These are phyloP conservation scores for Periconia digitata DNA, from an alignment of 2,329 filamentous ascomycete species.

Conservation along the genomic window DNA sequence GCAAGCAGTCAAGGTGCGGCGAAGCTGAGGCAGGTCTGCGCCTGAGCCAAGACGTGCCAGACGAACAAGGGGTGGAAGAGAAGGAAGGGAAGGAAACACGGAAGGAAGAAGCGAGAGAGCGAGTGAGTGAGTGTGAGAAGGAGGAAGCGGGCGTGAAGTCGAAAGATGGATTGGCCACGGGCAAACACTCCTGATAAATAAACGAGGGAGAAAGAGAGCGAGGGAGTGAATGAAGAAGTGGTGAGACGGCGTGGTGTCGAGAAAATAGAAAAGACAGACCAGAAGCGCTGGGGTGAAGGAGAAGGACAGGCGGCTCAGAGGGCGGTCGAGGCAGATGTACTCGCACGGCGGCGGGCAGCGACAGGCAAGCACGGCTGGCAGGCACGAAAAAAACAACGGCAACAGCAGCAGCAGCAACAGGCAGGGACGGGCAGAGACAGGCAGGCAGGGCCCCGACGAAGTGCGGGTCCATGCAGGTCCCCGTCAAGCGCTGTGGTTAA, in stretches of 20 bases:
- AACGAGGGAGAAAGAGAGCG: constrained; percentile 28
- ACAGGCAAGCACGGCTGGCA: too few relatives aligned
- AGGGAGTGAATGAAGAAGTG: constrained; percentile 14
- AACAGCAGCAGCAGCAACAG: too few relatives aligned
- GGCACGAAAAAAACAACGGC: too few relatives aligned
- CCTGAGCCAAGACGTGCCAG: constrained; percentile 44
- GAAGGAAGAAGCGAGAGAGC: constrained; percentile 21
- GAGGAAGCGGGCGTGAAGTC: constrained; percentile 10
- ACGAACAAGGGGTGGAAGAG: constrained; percentile 25
- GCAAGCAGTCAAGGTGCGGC: constrained; percentile 22
- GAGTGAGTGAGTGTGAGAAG: constrained; percentile 18
- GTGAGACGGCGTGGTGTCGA: constrained; percentile 2
- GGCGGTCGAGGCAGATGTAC: not conserved
- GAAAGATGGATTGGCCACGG: constrained; percentile 5
- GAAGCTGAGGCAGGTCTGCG: constrained; percentile 30
- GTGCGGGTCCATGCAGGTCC: constrained; percentile 11
- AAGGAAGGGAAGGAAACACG: constrained; percentile 26
- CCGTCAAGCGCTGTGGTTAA: too few relatives aligned
- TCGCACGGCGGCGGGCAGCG: too few relatives aligned
- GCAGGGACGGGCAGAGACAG: too few relatives aligned
- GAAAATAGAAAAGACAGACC: constrained; percentile 1
- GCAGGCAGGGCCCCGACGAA: too few relatives aligned
- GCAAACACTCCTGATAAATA: constrained; percentile 32
- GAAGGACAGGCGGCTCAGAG: constrained; percentile 7
- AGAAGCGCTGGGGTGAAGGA: constrained; percentile 7